phyloP scores from a whole-genome alignment of 495 filamentous ascomycete genomes.

The Lasiosphaeris hirsuta region DNA sequence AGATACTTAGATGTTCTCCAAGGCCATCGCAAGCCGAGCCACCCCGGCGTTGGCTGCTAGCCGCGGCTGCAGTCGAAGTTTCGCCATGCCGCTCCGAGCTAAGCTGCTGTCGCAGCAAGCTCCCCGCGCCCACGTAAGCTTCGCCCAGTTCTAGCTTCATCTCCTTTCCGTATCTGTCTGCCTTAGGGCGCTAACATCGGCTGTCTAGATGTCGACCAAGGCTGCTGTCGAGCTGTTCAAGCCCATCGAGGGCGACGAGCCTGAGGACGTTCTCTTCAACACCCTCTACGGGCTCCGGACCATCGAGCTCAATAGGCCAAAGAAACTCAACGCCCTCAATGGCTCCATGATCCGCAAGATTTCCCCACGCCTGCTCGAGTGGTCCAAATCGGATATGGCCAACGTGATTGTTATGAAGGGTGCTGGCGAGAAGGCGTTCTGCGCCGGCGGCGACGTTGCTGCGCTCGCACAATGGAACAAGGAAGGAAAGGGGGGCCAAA shows the following conservation, averaged over 20 bases:
- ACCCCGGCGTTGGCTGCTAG: conserved; percentile 35
- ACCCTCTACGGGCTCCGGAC: conserved; percentile 83
- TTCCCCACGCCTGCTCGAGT: conserved; percentile 79
- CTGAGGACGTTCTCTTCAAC: conserved; percentile 89
- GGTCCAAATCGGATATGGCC: conserved; percentile 88
- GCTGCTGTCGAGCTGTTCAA: conserved; percentile 24
- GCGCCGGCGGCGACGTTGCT: conserved; percentile 87
- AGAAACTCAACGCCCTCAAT: conserved; percentile 85
- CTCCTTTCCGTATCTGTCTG: not conserved
- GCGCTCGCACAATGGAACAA: conserved; percentile 70
- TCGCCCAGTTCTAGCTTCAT: not conserved
- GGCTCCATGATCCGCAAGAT: conserved; percentile 95
- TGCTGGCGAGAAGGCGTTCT: conserved; percentile 77
- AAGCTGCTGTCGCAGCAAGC: conserved; percentile 68
- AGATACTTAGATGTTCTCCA: conserved; percentile 40
- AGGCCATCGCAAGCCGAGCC: conserved; percentile 37
- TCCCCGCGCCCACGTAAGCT: conserved; percentile 46
- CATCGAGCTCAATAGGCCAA: conserved; percentile 90
- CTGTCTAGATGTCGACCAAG: conserved; percentile 56
- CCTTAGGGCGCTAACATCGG: no score
- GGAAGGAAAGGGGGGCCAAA: conserved; percentile 60
- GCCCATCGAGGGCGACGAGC: conserved; percentile 62
- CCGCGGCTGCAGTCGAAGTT: conserved; percentile 29
- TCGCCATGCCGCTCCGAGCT: conserved; percentile 82
- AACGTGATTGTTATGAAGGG: conserved; percentile 92